phyloP scores from a whole-genome alignment of 768 basidiomycete genomes.

The Polyporus arcularius region DNA sequence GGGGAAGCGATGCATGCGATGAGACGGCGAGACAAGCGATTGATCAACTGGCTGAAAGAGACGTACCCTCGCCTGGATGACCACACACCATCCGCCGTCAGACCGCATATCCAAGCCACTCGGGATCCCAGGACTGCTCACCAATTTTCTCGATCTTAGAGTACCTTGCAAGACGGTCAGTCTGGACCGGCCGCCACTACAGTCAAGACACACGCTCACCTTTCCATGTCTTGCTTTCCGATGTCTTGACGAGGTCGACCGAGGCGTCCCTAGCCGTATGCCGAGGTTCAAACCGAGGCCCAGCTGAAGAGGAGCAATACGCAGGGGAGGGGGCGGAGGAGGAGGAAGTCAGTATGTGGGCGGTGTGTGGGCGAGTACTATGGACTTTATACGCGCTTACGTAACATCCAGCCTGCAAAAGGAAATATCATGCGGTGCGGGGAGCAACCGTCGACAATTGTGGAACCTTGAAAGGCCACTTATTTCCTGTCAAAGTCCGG shows the following conservation, averaged over 20 bases:
- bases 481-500: neutral
- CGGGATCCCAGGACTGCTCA: constrained; percentile 48
- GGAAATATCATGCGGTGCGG: constrained; percentile 21
- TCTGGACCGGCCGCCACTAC: constrained; percentile 18
- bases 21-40: neutral
- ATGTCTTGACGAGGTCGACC: constrained; percentile 2
- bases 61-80: constrained; percentile 50
- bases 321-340: constrained; percentile 2
- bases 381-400: constrained; percentile 17
- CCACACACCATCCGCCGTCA: neutral
- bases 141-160: constrained; percentile 98
- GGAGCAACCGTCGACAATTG: constrained; percentile 20
- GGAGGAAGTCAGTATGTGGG: constrained; percentile 5
- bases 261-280: neutral
- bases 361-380: neutral
- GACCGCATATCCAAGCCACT: neutral
- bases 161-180: constrained; percentile 55
- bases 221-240: constrained; percentile 23
- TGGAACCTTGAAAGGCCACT: constrained; percentile 13
- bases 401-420: constrained; percentile 6
- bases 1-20: neutral
- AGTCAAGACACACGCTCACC: constrained; percentile 17
- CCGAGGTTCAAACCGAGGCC: neutral
- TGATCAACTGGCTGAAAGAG: neutral
- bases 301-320: neutral